These are phyloP conservation scores for Clavispora vitiphila DNA, from an alignment of 805 yeast species.

Conservation along the genomic window DNA sequence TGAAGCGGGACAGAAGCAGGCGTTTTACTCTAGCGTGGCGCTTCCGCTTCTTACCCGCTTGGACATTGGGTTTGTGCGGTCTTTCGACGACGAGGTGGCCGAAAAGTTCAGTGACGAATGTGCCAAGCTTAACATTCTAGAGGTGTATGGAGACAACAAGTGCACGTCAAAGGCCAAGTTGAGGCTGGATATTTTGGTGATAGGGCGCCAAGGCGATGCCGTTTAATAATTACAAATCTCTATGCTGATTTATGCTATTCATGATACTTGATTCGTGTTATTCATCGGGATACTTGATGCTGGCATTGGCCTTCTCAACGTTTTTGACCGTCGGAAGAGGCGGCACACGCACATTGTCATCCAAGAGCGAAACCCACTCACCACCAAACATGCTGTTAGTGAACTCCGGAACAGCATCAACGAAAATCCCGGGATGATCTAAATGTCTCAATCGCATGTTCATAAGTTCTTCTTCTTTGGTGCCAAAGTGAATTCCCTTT, in stretches of 20 bases:
- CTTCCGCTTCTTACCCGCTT: slow-evolving; percentile 61
- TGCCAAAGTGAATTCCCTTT: background rate
- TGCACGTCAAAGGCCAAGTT: slow-evolving; percentile 53
- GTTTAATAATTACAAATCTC: slow-evolving; percentile 3
- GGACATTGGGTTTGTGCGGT: slow-evolving; percentile 77
- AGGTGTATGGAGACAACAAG: slow-evolving; percentile 76
- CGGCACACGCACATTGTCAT: slow-evolving; percentile 19
- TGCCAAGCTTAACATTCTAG: slow-evolving; percentile 58
- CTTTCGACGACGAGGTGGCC: slow-evolving; percentile 67
- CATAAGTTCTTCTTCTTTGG: slow-evolving; percentile 19
- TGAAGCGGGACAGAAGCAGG: background rate
- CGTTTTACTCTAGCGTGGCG: slow-evolving; percentile 15
- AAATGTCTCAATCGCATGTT: slow-evolving; percentile 18
- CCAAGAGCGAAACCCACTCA: slow-evolving; percentile 18
- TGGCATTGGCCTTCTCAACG: slow-evolving; percentile 56
- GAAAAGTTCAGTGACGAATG: slow-evolving; percentile 54
- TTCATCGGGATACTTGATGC: slow-evolving; percentile 36
- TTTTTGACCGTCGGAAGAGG: slow-evolving; percentile 55
- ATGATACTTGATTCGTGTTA: no score
- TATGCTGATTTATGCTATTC: no score
- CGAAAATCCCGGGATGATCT: slow-evolving; percentile 31
- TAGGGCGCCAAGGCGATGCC: slow-evolving; percentile 56
- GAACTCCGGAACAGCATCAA: slow-evolving; percentile 32
- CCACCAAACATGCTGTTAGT: slow-evolving; percentile 22
- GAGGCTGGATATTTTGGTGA: slow-evolving; percentile 52